Base-by-base conservation (phyloP, 768 basidiomycete genomes). In the Hebeloma cylindrosporum region DNA sequence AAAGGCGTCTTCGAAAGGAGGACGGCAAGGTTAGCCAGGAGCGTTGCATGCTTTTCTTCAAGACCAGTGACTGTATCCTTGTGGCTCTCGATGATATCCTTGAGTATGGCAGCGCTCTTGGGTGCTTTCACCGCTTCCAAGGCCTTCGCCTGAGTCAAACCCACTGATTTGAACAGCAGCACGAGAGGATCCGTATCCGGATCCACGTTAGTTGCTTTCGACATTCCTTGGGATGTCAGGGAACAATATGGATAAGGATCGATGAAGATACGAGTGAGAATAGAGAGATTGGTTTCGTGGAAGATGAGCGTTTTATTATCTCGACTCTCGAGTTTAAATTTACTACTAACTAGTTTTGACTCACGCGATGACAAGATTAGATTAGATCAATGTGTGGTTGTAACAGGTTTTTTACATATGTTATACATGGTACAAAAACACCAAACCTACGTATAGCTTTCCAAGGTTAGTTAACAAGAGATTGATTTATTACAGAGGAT, bases 111-210 rank as follows among this genome's bases (percentile, higher is more conserved):
- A 4, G 90, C 86, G 58, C 79, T 80, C 71, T 91, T 95, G 3
- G 85, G 71, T 47, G 77, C 86, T 61, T 92, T 89, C 26, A 83
- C 80, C 4, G 88, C 86, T 57, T 96, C 92, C 7, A 77, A 75
- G 1, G 93, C 88, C 62, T 92, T 90, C 40, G 84, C 68, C 47
- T 80, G 74, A 30, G 83, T 71, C 32, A 96, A 71, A 18, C 89
- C 90, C 45, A 93, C 83, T 27, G 82, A 77, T 61, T 82, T 78
- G 72, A 94, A 93, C 27, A 86, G 71, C 14, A 64, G 27, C 13
- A 75, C 59, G 18, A 73, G 46, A 33, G 59, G 48, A 44, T 67
- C 62, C 9, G 55, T 34, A n/a, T 7, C 34, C 8, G 26, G 38
- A 28, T 52, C 43, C 33, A 26, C 23, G 29, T 58, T 63, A 11